Conservation (phyloP, 2,329 filamentous ascomycete species). For the Huntiella savannae region DNA sequence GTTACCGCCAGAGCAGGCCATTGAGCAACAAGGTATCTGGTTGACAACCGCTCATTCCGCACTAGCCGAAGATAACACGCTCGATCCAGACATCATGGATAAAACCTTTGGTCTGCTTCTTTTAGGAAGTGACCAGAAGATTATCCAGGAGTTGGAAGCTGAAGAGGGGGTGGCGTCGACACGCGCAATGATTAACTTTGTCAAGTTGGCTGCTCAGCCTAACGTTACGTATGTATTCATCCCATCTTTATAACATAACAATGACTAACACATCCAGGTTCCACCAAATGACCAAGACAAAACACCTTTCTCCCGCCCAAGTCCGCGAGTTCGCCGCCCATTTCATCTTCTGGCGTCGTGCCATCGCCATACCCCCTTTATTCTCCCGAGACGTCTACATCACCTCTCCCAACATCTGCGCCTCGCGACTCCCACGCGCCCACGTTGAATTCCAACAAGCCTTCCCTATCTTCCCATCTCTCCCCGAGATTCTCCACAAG, state of each 20-base stretch:
- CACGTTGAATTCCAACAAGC: constrained; percentile 52
- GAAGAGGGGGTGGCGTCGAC: constrained; percentile 59
- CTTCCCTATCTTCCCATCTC: constrained; percentile 65
- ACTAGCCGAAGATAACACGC: constrained; percentile 42
- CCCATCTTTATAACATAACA: too few species aligned
- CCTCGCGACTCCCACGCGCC: constrained; percentile 49
- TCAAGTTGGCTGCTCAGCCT: constrained; percentile 47
- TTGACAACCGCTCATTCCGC: constrained; percentile 71
- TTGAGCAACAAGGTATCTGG: constrained; percentile 58
- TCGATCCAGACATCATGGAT: constrained; percentile 51
- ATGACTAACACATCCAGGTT: constrained; percentile 23
- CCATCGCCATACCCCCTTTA: constrained; percentile 75
- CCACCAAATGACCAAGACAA: constrained; percentile 49
- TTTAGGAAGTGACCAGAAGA: constrained; percentile 60
- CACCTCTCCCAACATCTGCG: constrained; percentile 73
- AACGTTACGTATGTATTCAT: constrained; percentile 35
- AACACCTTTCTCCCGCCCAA: constrained; percentile 57
- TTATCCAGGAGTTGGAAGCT: constrained; percentile 57
- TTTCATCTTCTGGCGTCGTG: constrained; percentile 88
- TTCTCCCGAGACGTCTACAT: constrained; percentile 83
- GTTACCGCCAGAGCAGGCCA: constrained; percentile 48
- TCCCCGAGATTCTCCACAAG: constrained; percentile 73
- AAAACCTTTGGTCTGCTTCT: constrained; percentile 77
- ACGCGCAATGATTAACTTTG: constrained; percentile 61
- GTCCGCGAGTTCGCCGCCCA: constrained; percentile 79